Base-by-base conservation (phyloP, 495 filamentous ascomycete genomes). In the Friedmanniomyces simplex region DNA sequence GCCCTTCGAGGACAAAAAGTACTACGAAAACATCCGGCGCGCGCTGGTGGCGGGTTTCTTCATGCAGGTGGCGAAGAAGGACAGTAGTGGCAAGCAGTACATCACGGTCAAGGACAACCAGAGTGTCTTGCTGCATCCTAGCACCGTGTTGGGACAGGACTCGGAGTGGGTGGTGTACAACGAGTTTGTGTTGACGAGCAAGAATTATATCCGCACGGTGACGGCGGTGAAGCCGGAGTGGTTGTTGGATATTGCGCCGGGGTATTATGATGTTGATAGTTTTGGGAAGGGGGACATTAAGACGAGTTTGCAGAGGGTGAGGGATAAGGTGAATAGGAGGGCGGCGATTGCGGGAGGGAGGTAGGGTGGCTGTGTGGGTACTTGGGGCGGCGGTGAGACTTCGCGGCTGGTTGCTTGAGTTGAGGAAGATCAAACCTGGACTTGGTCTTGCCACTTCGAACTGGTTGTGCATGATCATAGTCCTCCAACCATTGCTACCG, bases 1-100 rank as follows among this genome's bases (percentile, higher is more conserved):
- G 0, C 81, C 86, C 0, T 96, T 96, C 73, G 86, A 89, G 50
- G 84, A 97, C 72, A 96, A 95, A 77, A 86, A 91, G 61, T 99
- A 99, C 74, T 97, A 96, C 69, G 89, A 81, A 71, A 99, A 99
- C 67, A 97, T 99, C 66, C 86, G 89, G 21, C 84, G 88, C 16
- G 93, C 93, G 11, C 77, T 99, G n/a, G 85, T 95, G 14, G 81
- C 89, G 1, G 93, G 93, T 21, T 99, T 97, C 76, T 99, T 99
- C 77, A 99, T 99, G 93, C 94, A 99, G 67, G 86, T 97, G n/a
- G 93, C 93, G 41, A 96, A 90, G 81, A 86, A 83, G 63, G 87
- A 95, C 57, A 72, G 74, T 36, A 77, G 71, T 45, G 82, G 82
- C 61, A 96, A 95, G 79, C 80, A 79, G 36, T 99, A 99, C 73